Evolutionary conservation across 2,329 filamentous ascomycete genomes (phyloP), one percentile per base, ranked within the genome.

Genomic region (Cytospora schulzeri): DNA sequence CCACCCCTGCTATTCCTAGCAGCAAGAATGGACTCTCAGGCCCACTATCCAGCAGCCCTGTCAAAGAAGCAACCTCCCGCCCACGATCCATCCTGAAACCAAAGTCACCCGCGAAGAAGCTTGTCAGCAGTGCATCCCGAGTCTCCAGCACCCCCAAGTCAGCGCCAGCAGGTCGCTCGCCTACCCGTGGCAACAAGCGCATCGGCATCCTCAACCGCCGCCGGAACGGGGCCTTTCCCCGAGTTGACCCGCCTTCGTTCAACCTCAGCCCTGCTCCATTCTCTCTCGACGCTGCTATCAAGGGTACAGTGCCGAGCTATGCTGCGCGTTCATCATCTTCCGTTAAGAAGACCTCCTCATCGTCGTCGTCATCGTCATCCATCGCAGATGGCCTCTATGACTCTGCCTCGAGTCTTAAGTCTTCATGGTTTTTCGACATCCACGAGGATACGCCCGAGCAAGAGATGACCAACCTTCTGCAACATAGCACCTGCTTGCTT

Each of bases 371-470:
- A 19, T 56, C 60, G n/a, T 22, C 33, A n/a, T n/a, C n/a, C n/a
- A n/a, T 24, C 3, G 48, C 41, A 4, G 70, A 75, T 57, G 65
- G 73, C 75, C 65, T 73, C 69, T 64, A 69, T 61, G 70, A 72
- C 53, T 11, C 45, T 62, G 70, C 71, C 73, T 84, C 41, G 68
- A 77, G 51, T 79, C 80, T 83, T 70, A 85, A 90, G 73, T 83
- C 86, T 38, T 83, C 83, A 64, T 97, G 93, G 93, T 90, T 90
- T 80, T 98, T 99, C 74, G 91, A 94, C 65, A 98, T 99, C 72
- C 89, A 97, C 74, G 92, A 97, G 74, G 94, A 99, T 76, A 92
- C 91, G 0, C 86, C 90, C 9, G 91, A 97, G 74, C 91, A 97
- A 73, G 90, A 96, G 74, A 91, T 95, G 77, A 92, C 93, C 71